Percentiles rank a stretch among this genome's conserved stretches.
These are phyloP conservation scores for Pleurotus djamor DNA, from an alignment of 768 basidiomycete species.

Conservation along the genomic window DNA sequence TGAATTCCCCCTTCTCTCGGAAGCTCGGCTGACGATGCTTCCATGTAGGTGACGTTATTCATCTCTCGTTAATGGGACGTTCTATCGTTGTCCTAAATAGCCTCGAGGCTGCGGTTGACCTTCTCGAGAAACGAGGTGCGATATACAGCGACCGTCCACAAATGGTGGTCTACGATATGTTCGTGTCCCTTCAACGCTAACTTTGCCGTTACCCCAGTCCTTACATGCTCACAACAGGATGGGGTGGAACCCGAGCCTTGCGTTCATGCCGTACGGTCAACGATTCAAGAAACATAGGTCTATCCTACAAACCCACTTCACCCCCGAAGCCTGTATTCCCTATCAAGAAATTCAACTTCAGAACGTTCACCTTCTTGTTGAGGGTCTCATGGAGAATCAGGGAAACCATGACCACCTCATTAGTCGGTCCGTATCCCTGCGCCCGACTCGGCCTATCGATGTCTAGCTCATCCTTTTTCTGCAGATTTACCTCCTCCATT, in stretches of 20 bases:
- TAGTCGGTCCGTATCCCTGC: not conserved
- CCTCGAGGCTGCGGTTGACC: not conserved
- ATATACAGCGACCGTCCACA: constrained; percentile 5
- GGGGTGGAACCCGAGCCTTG: constrained; percentile 14
- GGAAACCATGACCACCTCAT: constrained; percentile 8
- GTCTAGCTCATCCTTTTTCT: not conserved
- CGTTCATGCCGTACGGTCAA: constrained; percentile 18
- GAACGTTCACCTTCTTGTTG: constrained; percentile 28
- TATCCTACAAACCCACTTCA: constrained; percentile 18
- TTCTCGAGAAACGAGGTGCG: constrained; percentile 1
- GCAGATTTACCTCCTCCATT: constrained; percentile 20
- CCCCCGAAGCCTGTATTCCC: constrained; percentile 14
- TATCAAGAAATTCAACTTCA: constrained; percentile 23
- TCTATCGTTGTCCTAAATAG: constrained; percentile 1
- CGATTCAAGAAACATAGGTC: constrained; percentile 18
- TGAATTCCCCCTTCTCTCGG: not conserved
- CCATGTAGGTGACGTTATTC: not conserved
- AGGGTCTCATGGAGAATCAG: constrained; percentile 22
- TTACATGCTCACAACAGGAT: constrained; percentile 12
- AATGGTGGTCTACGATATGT: not conserved
- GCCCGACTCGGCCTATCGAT: not conserved
- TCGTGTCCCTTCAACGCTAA: not conserved
- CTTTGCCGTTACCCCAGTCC: not conserved
- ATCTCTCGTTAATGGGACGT: constrained; percentile 2
- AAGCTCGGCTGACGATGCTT: not conserved